Conservation (phyloP, 306 rosid species). For the Delonix regia region DNA sequence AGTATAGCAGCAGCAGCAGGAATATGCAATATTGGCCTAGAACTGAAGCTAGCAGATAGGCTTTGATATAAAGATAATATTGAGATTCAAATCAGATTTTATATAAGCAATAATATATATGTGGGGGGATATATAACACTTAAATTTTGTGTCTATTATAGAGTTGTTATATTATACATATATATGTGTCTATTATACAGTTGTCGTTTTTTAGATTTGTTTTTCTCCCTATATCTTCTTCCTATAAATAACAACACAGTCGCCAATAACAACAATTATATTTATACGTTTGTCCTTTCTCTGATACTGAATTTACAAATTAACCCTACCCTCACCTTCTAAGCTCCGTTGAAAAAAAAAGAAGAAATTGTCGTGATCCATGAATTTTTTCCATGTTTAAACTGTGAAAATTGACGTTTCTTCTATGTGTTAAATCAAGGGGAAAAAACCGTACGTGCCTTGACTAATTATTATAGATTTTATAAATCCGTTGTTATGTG, state of each 20-base stretch:
- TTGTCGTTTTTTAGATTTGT: slow-evolving; percentile 24
- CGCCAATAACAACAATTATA: slow-evolving; percentile 43
- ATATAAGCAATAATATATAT: slow-evolving; percentile 3
- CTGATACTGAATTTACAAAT: slow-evolving; percentile 4
- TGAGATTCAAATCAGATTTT: slow-evolving; percentile 48
- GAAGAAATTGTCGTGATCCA: too few species aligned
- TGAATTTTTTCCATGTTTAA: too few species aligned
- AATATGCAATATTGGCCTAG: slow-evolving; percentile 41
- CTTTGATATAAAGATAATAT: slow-evolving; percentile 34
- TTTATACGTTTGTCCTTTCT: slow-evolving; percentile 45
- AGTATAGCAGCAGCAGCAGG: slow-evolving; percentile 20
- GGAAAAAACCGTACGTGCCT: not conserved
- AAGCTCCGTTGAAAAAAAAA: too few species aligned
- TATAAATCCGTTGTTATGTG: not conserved
- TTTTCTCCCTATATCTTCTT: slow-evolving; percentile 16
- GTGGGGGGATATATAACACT: not conserved
- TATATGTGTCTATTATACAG: slow-evolving; percentile 15
- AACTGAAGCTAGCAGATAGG: slow-evolving; percentile 36
- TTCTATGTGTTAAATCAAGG: too few species aligned
- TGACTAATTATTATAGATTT: too few species aligned
- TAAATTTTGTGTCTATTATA: slow-evolving; percentile 13
- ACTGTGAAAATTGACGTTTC: too few species aligned
- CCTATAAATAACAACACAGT: slow-evolving; percentile 31
- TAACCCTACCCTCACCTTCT: too few species aligned
- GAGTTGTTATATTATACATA: slow-evolving; percentile 34